Evolutionary conservation across 306 rosid genomes (phyloP).

Genomic region (Sicyos edulis): DNA sequence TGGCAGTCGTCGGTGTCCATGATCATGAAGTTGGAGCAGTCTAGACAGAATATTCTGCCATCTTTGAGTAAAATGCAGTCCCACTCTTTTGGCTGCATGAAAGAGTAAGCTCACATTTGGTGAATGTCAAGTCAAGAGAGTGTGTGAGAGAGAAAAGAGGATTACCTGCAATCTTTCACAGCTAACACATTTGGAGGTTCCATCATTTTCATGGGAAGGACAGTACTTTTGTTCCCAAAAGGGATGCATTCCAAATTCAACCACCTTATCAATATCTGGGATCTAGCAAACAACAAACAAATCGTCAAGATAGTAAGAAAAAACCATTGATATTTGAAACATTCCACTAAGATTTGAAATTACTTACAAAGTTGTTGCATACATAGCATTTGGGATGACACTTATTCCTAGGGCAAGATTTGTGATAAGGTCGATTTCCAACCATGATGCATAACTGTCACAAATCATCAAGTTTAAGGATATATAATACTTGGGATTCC

Average conservation of each 20-base stretch:
- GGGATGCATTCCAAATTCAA: slow-evolving; percentile 85
- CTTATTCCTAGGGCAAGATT: slow-evolving; percentile 68
- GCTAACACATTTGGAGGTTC: slow-evolving; percentile 91
- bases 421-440: slow-evolving; percentile 68
- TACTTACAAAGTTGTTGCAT: slow-evolving; percentile 74
- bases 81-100: slow-evolving; percentile 61
- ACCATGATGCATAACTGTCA: slow-evolving; percentile 74
- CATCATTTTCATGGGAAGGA: slow-evolving; percentile 84
- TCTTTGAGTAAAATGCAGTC: slow-evolving; percentile 75
- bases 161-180: slow-evolving; percentile 95
- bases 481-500: not conserved
- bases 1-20: slow-evolving; percentile 96
- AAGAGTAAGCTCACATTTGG: not conserved
- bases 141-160: not conserved
- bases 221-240: slow-evolving; percentile 90
- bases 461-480: slow-evolving; percentile 18
- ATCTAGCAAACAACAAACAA: slow-evolving; percentile 40
- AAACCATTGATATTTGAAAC: not conserved
- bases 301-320: no score
- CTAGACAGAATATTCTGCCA: slow-evolving; percentile 79
- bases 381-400: slow-evolving; percentile 81
- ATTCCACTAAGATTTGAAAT: not conserved
- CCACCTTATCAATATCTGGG: slow-evolving; percentile 60
- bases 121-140: no score
- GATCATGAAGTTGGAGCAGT: slow-evolving; percentile 78